phyloP scores from a whole-genome alignment of 805 yeast species.

The Metschnikowia gelsemii region DNA sequence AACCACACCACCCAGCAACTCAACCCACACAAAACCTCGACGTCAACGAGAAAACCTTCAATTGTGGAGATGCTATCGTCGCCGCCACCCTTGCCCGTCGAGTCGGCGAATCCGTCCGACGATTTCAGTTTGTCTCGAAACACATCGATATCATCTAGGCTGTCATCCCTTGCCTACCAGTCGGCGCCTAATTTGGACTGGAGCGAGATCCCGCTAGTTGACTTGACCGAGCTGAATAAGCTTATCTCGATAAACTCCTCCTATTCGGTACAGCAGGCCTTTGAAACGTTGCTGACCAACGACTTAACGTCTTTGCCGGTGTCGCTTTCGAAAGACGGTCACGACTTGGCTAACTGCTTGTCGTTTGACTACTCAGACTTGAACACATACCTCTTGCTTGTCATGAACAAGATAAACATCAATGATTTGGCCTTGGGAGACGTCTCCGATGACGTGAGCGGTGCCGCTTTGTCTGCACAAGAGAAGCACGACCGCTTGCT shows the following conservation, averaged over 20 bases:
- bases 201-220: constrained; percentile 68
- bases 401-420: constrained; percentile 63
- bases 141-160: constrained; percentile 25
- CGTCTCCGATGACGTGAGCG: constrained; percentile 23
- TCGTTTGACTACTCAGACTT: constrained; percentile 92
- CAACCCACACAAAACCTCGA: constrained; percentile 16
- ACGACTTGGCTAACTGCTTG: constrained; percentile 61
- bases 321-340: constrained; percentile 24
- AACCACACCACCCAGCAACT: constrained; percentile 20
- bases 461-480: constrained; percentile 26
- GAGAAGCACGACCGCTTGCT: constrained; percentile 41
- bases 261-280: constrained; percentile 82
- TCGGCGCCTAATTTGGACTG: constrained; percentile 47
- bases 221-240: constrained; percentile 75
- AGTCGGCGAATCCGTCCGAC: constrained; percentile 23
- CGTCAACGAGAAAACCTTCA: constrained; percentile 51
- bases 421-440: constrained; percentile 36
- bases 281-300: constrained; percentile 68
- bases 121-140: constrained; percentile 42
- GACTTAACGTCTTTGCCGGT: constrained; percentile 88
- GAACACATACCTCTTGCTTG: constrained; percentile 79
- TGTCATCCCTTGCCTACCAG: constrained; percentile 17
- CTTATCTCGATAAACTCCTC: constrained; percentile 66
- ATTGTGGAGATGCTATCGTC: constrained; percentile 74
- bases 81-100: constrained; percentile 63